A percentile compares a stretch with the other conserved stretches of the same genome.
Conservation (phyloP, 2,329 filamentous ascomycete species). For the Tolypocladium ophioglossoides region DNA sequence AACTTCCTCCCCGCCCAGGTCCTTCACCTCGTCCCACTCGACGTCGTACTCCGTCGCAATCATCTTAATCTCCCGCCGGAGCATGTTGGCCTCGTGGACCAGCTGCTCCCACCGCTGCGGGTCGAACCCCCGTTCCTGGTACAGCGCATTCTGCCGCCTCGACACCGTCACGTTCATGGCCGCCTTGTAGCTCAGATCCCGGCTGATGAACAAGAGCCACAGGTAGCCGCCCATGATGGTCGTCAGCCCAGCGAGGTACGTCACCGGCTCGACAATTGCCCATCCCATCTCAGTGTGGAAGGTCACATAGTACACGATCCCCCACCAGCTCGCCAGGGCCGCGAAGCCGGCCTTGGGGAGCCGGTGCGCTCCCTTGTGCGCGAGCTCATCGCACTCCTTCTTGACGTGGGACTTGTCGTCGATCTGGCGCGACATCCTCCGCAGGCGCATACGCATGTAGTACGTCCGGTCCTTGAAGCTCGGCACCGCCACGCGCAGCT, state of each 20-base stretch:
- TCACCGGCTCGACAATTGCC: conserved; percentile 86
- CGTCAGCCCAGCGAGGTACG: conserved; percentile 76
- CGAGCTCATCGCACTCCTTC: conserved; percentile 67
- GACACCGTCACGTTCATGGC: conserved; percentile 83
- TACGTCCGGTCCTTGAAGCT: conserved; percentile 86
- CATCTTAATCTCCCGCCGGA: conserved; percentile 68
- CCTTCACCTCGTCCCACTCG: conserved; percentile 71
- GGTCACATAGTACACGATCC: conserved; percentile 61
- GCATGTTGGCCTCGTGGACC: conserved; percentile 67
- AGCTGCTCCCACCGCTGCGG: conserved; percentile 65
- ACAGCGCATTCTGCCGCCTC: conserved; percentile 64
- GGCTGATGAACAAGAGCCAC: conserved; percentile 89
- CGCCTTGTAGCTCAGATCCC: conserved; percentile 76
- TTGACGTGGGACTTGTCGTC: conserved; percentile 63
- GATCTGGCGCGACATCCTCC: conserved; percentile 60
- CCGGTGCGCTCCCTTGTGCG: conserved; percentile 66
- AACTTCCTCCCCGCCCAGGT: conserved; percentile 60
- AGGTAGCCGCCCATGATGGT: conserved; percentile 84
- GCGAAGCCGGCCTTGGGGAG: conserved; percentile 73
- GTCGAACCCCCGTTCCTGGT: conserved; percentile 67
- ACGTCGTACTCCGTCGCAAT: conserved; percentile 83
- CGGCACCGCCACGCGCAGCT: conserved; percentile 72
- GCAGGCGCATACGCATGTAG: conserved; percentile 68
- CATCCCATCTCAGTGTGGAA: conserved; percentile 71
- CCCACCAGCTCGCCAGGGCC: conserved; percentile 69